Evolutionary conservation across 345 rosid genomes (phyloP).

Genomic region (Arabis alpina): DNA sequence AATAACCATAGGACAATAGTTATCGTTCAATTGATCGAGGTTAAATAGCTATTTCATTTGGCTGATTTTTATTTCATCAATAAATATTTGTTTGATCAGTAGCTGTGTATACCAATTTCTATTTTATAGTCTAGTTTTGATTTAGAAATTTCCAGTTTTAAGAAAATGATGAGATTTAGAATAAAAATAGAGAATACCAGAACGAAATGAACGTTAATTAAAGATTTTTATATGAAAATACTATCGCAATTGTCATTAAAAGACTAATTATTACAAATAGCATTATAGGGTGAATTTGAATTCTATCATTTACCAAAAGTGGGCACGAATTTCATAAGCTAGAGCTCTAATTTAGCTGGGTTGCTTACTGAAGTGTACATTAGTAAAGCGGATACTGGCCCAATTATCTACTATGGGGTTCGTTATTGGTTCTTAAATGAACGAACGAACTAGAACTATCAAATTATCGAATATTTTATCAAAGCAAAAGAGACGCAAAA

Average conservation of each 20-base stretch:
- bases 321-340: not conserved
- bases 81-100: too few species aligned
- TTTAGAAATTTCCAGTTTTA: too few species aligned
- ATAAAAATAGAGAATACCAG: not conserved
- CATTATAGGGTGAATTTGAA: too few species aligned
- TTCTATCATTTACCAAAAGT: not conserved
- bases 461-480: not conserved
- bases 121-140: too few species aligned
- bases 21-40: not conserved
- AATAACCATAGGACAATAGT: not conserved
- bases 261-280: too few species aligned
- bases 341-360: too few species aligned
- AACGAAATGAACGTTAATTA: not conserved
- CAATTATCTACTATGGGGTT: not conserved
- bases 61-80: too few species aligned
- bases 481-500: not conserved
- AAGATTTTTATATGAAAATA: too few species aligned
- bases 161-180: too few species aligned
- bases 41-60: not conserved
- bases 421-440: not conserved
- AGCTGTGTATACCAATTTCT: too few species aligned
- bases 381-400: not conserved
- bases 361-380: too few species aligned
- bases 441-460: not conserved
- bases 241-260: not conserved